Percentiles rank a stretch among this genome's conserved stretches.
phyloP scores from a whole-genome alignment of 805 yeast species.

The Hanseniaspora lachancei region DNA sequence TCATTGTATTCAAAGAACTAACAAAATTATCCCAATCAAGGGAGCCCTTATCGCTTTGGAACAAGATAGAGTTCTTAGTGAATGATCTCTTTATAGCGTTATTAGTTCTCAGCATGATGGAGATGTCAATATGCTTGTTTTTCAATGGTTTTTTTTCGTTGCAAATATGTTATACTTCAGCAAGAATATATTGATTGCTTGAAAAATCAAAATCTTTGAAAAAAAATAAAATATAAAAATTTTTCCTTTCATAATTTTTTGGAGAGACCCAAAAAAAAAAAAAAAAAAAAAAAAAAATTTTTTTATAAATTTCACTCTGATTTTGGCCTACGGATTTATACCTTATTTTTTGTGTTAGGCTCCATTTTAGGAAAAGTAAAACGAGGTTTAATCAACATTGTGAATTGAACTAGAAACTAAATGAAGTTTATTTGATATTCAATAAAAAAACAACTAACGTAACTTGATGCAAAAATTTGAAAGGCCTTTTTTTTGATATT shows the following conservation, averaged over 20 bases:
- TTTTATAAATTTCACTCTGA: not conserved
- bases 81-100: constrained; percentile 3
- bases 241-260: no score
- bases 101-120: not conserved
- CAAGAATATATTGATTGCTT: no score
- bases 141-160: no score
- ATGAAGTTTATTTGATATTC: not conserved
- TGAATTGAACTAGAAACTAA: not conserved
- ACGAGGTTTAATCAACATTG: not conserved
- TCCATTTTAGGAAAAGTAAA: not conserved
- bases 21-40: constrained; percentile 8
- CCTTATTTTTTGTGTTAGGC: not conserved
- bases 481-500: not conserved
- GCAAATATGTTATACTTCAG: no score
- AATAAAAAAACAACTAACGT: not conserved
- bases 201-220: no score
- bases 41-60: not conserved
- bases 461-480: not conserved
- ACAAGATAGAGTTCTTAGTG: not conserved
- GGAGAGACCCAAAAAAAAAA: not conserved
- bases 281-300: not conserved
- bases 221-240: no score
- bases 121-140: not conserved
- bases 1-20: constrained; percentile 1
- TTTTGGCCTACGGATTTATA: not conserved